phyloP scores from a whole-genome alignment of 805 yeast genomes.

The Torulaspora gathmanii region DNA sequence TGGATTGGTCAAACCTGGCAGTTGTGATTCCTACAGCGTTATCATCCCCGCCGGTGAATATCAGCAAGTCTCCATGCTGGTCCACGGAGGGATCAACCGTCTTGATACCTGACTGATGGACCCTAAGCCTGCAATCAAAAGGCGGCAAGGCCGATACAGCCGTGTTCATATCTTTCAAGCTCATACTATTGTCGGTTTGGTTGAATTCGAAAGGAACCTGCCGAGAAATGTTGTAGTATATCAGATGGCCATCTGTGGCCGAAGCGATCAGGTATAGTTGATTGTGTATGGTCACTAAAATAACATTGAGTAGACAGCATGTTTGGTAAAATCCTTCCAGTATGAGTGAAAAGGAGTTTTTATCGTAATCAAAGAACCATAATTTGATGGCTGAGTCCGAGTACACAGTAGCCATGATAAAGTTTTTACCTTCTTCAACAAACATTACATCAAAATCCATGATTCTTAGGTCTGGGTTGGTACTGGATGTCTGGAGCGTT shows the following conservation, averaged over 20 bases:
- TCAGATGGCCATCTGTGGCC: constrained; percentile 79
- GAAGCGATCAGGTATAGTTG: constrained; percentile 46
- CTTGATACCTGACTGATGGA: constrained; percentile 86
- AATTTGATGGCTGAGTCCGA: constrained; percentile 76
- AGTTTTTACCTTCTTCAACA: constrained; percentile 28
- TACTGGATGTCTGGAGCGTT: constrained; percentile 50
- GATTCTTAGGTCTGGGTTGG: constrained; percentile 77
- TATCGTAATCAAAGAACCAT: constrained; percentile 47
- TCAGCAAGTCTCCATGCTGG: constrained; percentile 20
- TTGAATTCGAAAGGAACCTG: constrained; percentile 22
- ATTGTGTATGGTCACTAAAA: constrained; percentile 38
- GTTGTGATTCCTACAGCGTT: constrained; percentile 54
- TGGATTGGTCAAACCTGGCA: constrained; percentile 31
- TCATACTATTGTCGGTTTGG: constrained; percentile 9
- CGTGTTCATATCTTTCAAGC: neutral
- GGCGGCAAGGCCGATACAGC: constrained; percentile 9
- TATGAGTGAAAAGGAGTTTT: constrained; percentile 42
- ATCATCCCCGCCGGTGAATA: constrained; percentile 90
- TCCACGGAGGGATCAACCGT: constrained; percentile 41
- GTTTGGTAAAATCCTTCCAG: constrained; percentile 54
- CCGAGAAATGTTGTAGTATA: constrained; percentile 52
- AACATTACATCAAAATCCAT: constrained; percentile 71
- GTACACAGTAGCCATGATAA: constrained; percentile 59
- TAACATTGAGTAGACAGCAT: constrained; percentile 69
- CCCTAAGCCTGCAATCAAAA: constrained; percentile 38